Conservation (phyloP, 208 protist species). For the Wallacemonas sp. region DNA sequence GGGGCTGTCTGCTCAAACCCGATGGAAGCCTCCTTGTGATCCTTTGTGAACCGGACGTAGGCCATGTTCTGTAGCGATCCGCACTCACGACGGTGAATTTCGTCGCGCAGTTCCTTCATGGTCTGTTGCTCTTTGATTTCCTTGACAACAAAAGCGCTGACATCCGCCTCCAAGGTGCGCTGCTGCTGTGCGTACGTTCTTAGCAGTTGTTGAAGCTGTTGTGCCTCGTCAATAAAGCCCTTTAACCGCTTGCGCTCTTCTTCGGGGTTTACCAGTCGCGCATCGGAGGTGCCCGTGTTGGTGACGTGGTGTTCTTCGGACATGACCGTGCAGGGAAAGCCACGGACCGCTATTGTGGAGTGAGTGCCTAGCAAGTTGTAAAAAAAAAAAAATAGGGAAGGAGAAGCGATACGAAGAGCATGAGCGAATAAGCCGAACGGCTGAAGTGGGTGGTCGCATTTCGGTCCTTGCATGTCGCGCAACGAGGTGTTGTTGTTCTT, state of each 20-base stretch:
- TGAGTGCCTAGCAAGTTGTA: background rate
- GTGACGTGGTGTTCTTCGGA: background rate
- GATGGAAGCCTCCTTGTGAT: background rate
- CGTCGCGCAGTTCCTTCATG: conserved; percentile 13
- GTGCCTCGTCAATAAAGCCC: conserved; percentile 22
- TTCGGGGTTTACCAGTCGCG: background rate
- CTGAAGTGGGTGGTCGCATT: too few species aligned
- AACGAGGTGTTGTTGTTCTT: too few species aligned
- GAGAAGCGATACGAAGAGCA: conserved; percentile 1
- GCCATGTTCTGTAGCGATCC: conserved; percentile 17
- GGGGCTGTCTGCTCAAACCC: conserved; percentile 10
- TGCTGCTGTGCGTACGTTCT: conserved; percentile 19
- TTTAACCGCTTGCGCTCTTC: background rate
- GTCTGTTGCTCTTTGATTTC: conserved; percentile 32
- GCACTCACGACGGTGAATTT: conserved; percentile 22
- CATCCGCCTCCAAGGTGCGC: conserved; percentile 18
- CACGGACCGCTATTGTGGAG: too few species aligned
- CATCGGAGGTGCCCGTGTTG: background rate
- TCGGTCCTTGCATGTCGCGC: too few species aligned
- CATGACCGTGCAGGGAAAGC: background rate
- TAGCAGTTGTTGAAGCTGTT: conserved; percentile 32
- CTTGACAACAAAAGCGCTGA: conserved; percentile 27
- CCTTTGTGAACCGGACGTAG: conserved; percentile 25
- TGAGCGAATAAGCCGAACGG: too few species aligned
- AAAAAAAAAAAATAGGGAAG: background rate